A percentile compares a stretch with the other conserved stretches of the same genome.
Conservation (phyloP, 2,329 filamentous ascomycete species). For the Fusarium sp. region DNA sequence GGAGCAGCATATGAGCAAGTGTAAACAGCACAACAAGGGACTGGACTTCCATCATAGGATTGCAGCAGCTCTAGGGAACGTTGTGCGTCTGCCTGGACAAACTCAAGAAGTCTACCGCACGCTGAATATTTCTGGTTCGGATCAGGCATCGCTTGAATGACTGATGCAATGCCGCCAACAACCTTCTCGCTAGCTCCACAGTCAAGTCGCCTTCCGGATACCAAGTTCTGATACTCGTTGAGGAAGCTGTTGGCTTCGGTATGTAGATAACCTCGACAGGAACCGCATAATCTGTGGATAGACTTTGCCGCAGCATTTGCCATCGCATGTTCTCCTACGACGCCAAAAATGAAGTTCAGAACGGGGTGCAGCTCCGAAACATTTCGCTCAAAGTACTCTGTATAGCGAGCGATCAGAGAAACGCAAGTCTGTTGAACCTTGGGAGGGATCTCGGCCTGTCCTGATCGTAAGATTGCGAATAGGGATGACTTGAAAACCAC, state of each 20-base stretch:
- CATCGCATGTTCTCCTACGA: conserved; percentile 72
- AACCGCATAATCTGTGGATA: conserved; percentile 79
- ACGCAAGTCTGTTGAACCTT: conserved; percentile 77
- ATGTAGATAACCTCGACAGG: conserved; percentile 77
- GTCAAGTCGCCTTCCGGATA: conserved; percentile 68
- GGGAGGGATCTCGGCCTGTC: conserved; percentile 66
- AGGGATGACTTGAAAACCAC: conserved; percentile 72
- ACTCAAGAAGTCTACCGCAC: conserved; percentile 50
- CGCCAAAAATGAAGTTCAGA: conserved; percentile 79
- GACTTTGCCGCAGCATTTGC: conserved; percentile 79
- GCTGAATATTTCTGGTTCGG: conserved; percentile 68
- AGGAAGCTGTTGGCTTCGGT: conserved; percentile 77
- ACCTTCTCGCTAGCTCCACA: conserved; percentile 79
- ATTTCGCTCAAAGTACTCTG: conserved; percentile 81
- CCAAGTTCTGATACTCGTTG: conserved; percentile 75
- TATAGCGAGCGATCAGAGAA: conserved; percentile 77
- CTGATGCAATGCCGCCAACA: conserved; percentile 78
- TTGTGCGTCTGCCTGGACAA: conserved; percentile 69
- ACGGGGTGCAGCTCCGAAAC: conserved; percentile 75
- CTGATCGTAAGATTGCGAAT: conserved; percentile 65
- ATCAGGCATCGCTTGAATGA: conserved; percentile 77
- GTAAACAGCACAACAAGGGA: conserved; percentile 44
- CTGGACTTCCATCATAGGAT: conserved; percentile 1
- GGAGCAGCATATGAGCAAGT: conserved; percentile 48
- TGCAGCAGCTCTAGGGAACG: conserved; percentile 41